Evolutionary conservation across 805 yeast species (phyloP), one percentile per base, ranked within the genome.

Genomic region (Metschnikowia matae): DNA sequence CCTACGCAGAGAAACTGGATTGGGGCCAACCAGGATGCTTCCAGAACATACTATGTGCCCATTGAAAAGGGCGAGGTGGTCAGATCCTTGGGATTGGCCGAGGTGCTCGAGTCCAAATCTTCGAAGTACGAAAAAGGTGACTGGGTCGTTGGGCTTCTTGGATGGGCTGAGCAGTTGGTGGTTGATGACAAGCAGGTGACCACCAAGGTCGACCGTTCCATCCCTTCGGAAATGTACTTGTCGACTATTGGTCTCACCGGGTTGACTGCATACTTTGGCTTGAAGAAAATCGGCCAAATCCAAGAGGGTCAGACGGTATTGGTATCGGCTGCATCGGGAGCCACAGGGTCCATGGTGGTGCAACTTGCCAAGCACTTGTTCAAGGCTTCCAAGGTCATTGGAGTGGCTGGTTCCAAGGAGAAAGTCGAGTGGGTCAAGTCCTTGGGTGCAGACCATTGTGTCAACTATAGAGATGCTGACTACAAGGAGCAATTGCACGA

Each of bases 241-340:
- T 76, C 79, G 32, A 67, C 75, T 2, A 64, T 81, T 18, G 89
- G 88, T 33, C 54, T 78, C 52, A 82, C 87, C 10, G 78, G 84
- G 0, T 56, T 82, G 53, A 83, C 89, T 29, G 86, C 88, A 0
- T 83, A 80, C 67, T 68, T 77, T 54, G 83, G 83, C 13, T 71
- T 82, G 49, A 66, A 62, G 52, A 73, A 74, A 37, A 73, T 80
- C 49, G 83, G 82, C 18, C 65, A 73, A 41, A 63, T 81, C 49
- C 56, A 64, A 54, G 65, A 67, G 18, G 73, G 72, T 21, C 81
- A 82, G 59, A 69, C 74, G 6, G 70, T 80, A 55, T 65, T 82
- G 41, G 69, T 84, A 41, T 78, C 84, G 18, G 88, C 87, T 50
- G 89, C 89, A 11, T 77, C 84, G 7, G 89, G 89, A 53, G 87